Conservation (phyloP, 176 grass and related monocot species). For the Hsuehochloa calcarea region DNA sequence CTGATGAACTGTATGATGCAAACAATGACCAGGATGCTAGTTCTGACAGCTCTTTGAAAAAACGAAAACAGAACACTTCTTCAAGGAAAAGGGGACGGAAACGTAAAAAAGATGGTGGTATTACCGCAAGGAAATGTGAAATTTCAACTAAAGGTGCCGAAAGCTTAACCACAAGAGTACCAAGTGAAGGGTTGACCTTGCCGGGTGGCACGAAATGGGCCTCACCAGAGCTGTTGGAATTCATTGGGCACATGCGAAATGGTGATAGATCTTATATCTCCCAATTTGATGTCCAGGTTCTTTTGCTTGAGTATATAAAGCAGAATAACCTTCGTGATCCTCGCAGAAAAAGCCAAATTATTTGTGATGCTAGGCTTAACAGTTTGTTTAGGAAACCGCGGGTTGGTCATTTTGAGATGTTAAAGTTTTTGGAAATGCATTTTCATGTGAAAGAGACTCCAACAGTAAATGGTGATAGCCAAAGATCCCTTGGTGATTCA, state of each 20-base stretch:
- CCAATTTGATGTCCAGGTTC: slow-evolving; percentile 73
- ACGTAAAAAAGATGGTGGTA: slow-evolving; percentile 40
- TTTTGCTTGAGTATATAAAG: slow-evolving; percentile 95
- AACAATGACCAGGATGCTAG: slow-evolving; percentile 63
- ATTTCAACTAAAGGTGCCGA: slow-evolving; percentile 28
- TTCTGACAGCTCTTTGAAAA: slow-evolving; percentile 60
- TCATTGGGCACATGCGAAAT: slow-evolving; percentile 80
- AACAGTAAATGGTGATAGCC: slow-evolving; percentile 42
- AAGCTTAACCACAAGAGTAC: slow-evolving; percentile 44
- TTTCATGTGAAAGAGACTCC: slow-evolving; percentile 70
- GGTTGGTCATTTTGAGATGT: slow-evolving; percentile 84
- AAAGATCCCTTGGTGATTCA: slow-evolving; percentile 45
- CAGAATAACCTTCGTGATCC: slow-evolving; percentile 83
- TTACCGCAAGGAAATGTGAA: slow-evolving; percentile 42
- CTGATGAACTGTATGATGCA: slow-evolving; percentile 79
- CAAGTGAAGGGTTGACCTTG: slow-evolving; percentile 40
- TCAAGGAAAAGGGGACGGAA: slow-evolving; percentile 63
- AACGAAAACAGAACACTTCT: slow-evolving; percentile 41
- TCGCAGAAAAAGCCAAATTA: slow-evolving; percentile 80
- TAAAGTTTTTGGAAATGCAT: slow-evolving; percentile 88
- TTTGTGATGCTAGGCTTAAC: slow-evolving; percentile 77
- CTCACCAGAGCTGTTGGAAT: slow-evolving; percentile 76
- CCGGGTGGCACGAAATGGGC: slow-evolving; percentile 64
- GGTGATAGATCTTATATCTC: slow-evolving; percentile 71
- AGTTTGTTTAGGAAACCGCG: slow-evolving; percentile 68